These are phyloP conservation scores for Umbelopsis sp. DNA, from an alignment of 192 early-diverging fungal species.

Conservation along the genomic window DNA sequence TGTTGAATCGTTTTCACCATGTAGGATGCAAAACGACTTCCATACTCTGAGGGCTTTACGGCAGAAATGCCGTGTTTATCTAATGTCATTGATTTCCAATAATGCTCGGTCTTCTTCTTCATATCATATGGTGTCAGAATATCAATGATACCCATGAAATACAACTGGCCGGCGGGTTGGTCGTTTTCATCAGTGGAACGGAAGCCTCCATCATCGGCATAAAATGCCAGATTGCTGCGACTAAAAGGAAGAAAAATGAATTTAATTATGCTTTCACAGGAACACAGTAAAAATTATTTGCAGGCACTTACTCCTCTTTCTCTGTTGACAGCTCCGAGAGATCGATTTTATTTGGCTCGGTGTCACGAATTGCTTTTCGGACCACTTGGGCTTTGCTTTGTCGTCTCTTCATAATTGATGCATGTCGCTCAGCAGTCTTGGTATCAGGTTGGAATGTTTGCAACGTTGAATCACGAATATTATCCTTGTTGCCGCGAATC, in stretches of 20 bases:
- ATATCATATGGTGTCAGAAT: slow-evolving; percentile 95
- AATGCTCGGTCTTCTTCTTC: slow-evolving; percentile 86
- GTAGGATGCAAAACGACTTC: slow-evolving; percentile 86
- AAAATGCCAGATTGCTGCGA: slow-evolving; percentile 83
- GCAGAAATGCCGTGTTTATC: slow-evolving; percentile 83
- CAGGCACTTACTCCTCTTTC: slow-evolving; percentile 34
- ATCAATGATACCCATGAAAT: slow-evolving; percentile 98
- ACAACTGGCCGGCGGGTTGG: slow-evolving; percentile 70
- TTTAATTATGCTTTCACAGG: not conserved
- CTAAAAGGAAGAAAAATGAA: slow-evolving; percentile 28
- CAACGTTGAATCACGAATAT: slow-evolving; percentile 92
- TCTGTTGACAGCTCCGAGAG: slow-evolving; percentile 63
- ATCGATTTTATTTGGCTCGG: slow-evolving; percentile 65
- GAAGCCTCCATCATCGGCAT: slow-evolving; percentile 91
- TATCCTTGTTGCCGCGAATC: slow-evolving; percentile 83
- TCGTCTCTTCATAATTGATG: slow-evolving; percentile 48
- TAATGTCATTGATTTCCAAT: slow-evolving; percentile 82
- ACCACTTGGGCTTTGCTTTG: slow-evolving; percentile 59
- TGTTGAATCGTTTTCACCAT: slow-evolving; percentile 72
- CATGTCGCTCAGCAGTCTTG: slow-evolving; percentile 45
- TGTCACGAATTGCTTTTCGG: slow-evolving; percentile 54
- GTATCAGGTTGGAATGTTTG: slow-evolving; percentile 69
- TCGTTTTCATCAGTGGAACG: slow-evolving; percentile 77
- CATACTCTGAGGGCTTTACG: slow-evolving; percentile 88
- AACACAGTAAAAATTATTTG: not conserved